Conservation (phyloP, 805 yeast genomes). For the Kodamaea neixiangensis region DNA sequence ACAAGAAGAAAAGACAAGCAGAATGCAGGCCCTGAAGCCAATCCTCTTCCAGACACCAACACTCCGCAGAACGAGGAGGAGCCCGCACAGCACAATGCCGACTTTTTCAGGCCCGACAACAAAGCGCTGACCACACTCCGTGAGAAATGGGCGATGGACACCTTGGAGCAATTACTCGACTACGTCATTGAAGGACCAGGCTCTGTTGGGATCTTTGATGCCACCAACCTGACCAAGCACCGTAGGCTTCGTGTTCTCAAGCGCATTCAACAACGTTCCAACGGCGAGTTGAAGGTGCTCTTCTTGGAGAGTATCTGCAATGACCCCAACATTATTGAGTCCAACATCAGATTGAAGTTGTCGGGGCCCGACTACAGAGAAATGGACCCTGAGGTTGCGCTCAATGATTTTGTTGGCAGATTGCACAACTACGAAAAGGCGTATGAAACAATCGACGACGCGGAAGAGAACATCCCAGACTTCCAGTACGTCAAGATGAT, state of each 20-base stretch:
- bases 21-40: slow-evolving; percentile 66
- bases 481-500: slow-evolving; percentile 93
- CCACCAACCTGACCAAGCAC: slow-evolving; percentile 73
- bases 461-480: slow-evolving; percentile 62
- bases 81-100: slow-evolving; percentile 62
- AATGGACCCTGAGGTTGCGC: slow-evolving; percentile 80
- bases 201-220: slow-evolving; percentile 89
- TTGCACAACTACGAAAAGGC: slow-evolving; percentile 83
- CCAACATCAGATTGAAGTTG: slow-evolving; percentile 80
- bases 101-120: slow-evolving; percentile 83
- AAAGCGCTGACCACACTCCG: slow-evolving; percentile 61
- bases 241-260: slow-evolving; percentile 61
- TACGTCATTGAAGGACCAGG: slow-evolving; percentile 81
- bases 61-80: slow-evolving; percentile 34
- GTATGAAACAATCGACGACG: slow-evolving; percentile 86
- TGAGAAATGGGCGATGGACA: slow-evolving; percentile 96
- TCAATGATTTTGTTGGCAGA: slow-evolving; percentile 80
- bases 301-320: slow-evolving; percentile 88
- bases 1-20: slow-evolving; percentile 77
- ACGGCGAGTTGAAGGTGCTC: slow-evolving; percentile 70
- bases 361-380: slow-evolving; percentile 90
- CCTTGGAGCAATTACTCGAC: slow-evolving; percentile 79
- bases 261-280: slow-evolving; percentile 55
- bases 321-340: slow-evolving; percentile 74
- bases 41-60: slow-evolving; percentile 52